These are phyloP conservation scores for Ceratobasidium papillatum DNA, from an alignment of 1,284 basidiomycete species.

Conservation along the genomic window DNA sequence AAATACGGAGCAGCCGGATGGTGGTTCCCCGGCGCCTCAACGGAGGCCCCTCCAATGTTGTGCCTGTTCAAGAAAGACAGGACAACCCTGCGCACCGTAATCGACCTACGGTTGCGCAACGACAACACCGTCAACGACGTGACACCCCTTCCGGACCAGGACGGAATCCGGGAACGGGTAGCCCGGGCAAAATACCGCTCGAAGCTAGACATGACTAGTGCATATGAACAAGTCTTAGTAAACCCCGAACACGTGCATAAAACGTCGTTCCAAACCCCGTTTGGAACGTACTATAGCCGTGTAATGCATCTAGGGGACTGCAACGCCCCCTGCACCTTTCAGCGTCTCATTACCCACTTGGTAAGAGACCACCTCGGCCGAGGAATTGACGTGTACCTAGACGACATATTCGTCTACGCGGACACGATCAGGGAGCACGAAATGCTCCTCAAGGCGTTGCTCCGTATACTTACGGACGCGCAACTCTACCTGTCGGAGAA, in stretches of 20 bases:
- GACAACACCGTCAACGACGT: slow-evolving; percentile 52
- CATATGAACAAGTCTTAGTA: slow-evolving; percentile 54
- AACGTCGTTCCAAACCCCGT: slow-evolving; percentile 48
- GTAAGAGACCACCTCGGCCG: slow-evolving; percentile 48
- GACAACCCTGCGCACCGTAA: slow-evolving; percentile 48
- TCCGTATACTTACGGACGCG: slow-evolving; percentile 49
- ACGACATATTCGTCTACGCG: slow-evolving; percentile 50
- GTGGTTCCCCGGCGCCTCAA: slow-evolving; percentile 49
- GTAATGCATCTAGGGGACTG: slow-evolving; percentile 53
- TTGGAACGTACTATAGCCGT: slow-evolving; percentile 52
- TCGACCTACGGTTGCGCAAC: slow-evolving; percentile 55
- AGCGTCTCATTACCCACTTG: slow-evolving; percentile 50
- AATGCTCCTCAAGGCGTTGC: slow-evolving; percentile 49
- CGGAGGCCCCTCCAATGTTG: slow-evolving; percentile 52
- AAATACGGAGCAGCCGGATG: slow-evolving; percentile 45
- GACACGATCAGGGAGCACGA: slow-evolving; percentile 53
- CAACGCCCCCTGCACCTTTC: slow-evolving; percentile 49
- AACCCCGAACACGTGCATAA: slow-evolving; percentile 50
- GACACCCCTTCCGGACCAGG: slow-evolving; percentile 54
- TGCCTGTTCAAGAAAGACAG: slow-evolving; percentile 52
- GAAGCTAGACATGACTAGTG: slow-evolving; percentile 51
- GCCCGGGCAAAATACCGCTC: slow-evolving; percentile 47
- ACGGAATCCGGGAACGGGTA: slow-evolving; percentile 49
- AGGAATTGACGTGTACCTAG: slow-evolving; percentile 45
- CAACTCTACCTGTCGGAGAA: no score